Evolutionary conservation across 768 basidiomycete genomes (phyloP).

Genomic region (Tricholomella constricta): DNA sequence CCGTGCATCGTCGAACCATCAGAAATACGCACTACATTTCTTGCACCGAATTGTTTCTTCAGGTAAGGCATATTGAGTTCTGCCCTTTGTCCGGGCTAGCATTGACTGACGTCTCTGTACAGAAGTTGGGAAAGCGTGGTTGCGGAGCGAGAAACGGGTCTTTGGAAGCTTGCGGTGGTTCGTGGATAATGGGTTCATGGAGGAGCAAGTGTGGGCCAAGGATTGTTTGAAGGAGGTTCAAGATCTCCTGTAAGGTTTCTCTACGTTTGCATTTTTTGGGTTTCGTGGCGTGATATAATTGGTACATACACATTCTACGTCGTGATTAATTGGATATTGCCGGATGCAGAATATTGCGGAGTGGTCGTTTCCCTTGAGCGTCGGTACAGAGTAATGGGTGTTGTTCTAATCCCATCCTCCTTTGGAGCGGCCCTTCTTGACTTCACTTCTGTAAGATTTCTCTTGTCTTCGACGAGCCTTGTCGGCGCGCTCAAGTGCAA

Average conservation of each 20-base stretch:
- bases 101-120: not conserved
- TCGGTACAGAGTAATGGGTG: too few relatives aligned
- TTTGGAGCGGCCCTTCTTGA: conserved; percentile 42
- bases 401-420: conserved; percentile 21
- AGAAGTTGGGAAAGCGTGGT: conserved; percentile 15
- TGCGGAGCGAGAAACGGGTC: conserved; percentile 8
- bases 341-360: too few relatives aligned
- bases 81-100: not conserved
- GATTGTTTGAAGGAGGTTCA: conserved; percentile 9
- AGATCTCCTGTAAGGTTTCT: not conserved
- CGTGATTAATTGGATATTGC: too few relatives aligned
- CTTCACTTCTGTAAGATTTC: conserved; percentile 54
- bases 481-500: conserved; percentile 42
- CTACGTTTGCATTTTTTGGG: not conserved
- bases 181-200: conserved; percentile 17
- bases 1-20: conserved; percentile 14
- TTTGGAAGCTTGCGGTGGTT: conserved; percentile 13
- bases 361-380: too few relatives aligned
- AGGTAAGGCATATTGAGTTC: conserved; percentile 4
- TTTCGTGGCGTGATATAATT: not conserved
- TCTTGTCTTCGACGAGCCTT: conserved; percentile 48
- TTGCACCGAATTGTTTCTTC: conserved; percentile 12
- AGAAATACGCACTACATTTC: conserved; percentile 21
- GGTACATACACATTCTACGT: too few relatives aligned
- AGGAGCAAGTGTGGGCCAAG: conserved; percentile 12